Conservation (phyloP, 768 basidiomycete genomes). For the Lentinula raphanica region DNA sequence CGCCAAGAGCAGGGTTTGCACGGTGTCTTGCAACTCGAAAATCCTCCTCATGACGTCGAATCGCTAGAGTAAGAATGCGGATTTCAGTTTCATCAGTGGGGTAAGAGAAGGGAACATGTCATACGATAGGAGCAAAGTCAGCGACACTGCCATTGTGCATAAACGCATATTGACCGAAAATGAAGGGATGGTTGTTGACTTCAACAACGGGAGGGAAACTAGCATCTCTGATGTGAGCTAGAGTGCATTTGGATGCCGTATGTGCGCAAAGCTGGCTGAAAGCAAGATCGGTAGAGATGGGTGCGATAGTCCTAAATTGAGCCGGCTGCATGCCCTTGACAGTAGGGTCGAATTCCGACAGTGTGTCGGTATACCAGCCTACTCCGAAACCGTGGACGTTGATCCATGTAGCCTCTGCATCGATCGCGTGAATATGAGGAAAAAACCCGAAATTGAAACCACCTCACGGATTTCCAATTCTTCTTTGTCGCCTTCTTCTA, state of each 20-base stretch:
- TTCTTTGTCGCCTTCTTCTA: background rate
- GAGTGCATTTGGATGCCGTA: background rate
- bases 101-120: background rate
- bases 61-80: background rate
- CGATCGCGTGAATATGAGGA: background rate
- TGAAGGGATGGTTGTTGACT: background rate
- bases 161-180: background rate
- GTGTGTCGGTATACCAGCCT: background rate
- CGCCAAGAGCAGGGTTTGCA: background rate
- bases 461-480: background rate
- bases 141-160: background rate
- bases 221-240: background rate
- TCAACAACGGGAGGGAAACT: slow-evolving; percentile 2
- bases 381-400: background rate
- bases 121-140: background rate
- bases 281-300: background rate
- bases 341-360: background rate
- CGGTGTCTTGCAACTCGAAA: background rate
- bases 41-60: background rate
- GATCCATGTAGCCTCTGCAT: background rate
- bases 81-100: background rate
- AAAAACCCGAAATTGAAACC: too few relatives aligned
- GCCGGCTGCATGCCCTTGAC: background rate
- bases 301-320: background rate
- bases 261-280: background rate